Evolutionary conservation across 164 flowering plant genomes (phyloP).

Genomic region (Vitis labrusca): DNA sequence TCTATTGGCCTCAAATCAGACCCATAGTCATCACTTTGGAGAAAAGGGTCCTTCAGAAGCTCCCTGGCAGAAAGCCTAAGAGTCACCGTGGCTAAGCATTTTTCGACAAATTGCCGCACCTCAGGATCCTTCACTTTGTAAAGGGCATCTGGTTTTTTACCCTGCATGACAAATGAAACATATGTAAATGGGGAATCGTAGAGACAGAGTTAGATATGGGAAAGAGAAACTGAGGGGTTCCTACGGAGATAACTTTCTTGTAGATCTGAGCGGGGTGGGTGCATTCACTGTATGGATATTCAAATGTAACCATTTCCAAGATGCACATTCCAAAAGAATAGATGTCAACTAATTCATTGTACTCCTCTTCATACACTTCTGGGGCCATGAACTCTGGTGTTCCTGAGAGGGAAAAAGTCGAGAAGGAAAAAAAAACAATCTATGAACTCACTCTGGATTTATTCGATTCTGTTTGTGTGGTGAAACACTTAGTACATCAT

Average conservation of each 20-base stretch:
- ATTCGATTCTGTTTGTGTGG: too few species aligned
- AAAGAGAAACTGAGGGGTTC: conserved; percentile 16
- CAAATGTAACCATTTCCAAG: conserved; percentile 94
- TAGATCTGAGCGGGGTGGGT: conserved; percentile 90
- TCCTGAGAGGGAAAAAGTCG: conserved; percentile 41
- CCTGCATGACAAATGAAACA: conserved; percentile 39
- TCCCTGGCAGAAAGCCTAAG: conserved; percentile 75
- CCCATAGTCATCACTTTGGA: conserved; percentile 61
- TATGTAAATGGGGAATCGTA: neutral
- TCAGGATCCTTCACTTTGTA: conserved; percentile 83
- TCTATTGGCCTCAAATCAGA: conserved; percentile 40
- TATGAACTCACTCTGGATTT: too few species aligned
- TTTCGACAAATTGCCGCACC: conserved; percentile 81
- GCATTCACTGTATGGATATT: conserved; percentile 99
- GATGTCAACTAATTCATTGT: conserved; percentile 94
- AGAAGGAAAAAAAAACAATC: neutral
- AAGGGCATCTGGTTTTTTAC: conserved; percentile 81
- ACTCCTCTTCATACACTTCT: conserved; percentile 92
- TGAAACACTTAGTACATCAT: neutral
- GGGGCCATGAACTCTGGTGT: conserved; percentile 99
- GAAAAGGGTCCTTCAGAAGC: conserved; percentile 88
- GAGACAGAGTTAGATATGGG: neutral
- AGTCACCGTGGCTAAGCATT: conserved; percentile 81
- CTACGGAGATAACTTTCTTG: conserved; percentile 93
- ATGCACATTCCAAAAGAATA: conserved; percentile 98